Base-by-base conservation (phyloP, 148 eudicot species). In the Cornus kousa region DNA sequence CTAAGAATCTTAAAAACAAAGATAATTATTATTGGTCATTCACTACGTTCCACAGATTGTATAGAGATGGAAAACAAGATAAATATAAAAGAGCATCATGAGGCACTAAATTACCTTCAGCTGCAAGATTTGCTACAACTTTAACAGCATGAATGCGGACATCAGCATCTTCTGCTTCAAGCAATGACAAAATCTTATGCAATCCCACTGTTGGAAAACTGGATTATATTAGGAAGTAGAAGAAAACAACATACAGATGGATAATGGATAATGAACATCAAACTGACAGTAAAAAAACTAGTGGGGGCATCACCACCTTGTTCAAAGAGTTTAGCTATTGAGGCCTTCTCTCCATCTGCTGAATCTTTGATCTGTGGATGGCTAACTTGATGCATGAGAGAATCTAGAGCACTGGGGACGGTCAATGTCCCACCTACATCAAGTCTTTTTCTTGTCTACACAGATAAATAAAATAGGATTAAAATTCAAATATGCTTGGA, bases 281-380 rank as follows among this genome's bases (percentile, higher is more conserved):
- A 14, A 24, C 10, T 24, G 17, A 48, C 62, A 64, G 76, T 72
- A 37, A 43, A 20, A 20, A 37, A 16, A 68, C 24, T 55, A 39
- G 40, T 13, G 22, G 64, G 32, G 46, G 65, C 79, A 55, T 53
- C 67, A 74, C 71, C 82, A 93, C 98, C 98, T 91, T 95, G 98
- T 85, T 93, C 98, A 88, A 95, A 93, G 67, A 95, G 92, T 81
- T 90, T 93, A 53, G 91, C 98, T 80, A 95, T 85, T 33, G 98
- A 84, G 72, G 87, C 76, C 83, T 83, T 90, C 76, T 92, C 95
- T 73, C 85, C 95, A 72, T 85, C 88, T 75, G 86, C 92, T 50
- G 90, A 78, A 79, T 88, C 94, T 76, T 87, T 87, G 72, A 67
- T 77, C 71, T 89, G 87, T 28, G 86, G 87, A 79, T 89, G 88